A percentile compares a stretch with the other conserved stretches of the same genome.
These are phyloP conservation scores for Fraxinus americana DNA, from an alignment of 257 asterid genomes.

Conservation along the genomic window DNA sequence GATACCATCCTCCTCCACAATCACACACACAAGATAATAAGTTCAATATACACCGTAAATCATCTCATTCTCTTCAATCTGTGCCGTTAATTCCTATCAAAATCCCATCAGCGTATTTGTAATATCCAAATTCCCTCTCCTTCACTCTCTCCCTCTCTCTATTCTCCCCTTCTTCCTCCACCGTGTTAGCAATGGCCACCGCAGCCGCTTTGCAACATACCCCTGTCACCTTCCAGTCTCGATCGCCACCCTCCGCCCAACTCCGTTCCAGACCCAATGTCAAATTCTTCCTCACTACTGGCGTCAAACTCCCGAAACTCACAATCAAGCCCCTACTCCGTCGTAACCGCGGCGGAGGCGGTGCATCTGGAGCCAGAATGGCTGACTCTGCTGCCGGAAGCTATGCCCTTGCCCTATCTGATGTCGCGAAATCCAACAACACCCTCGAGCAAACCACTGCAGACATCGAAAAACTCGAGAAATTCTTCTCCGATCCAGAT, in stretches of 20 bases:
- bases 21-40: constrained; percentile 29
- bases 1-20: constrained; percentile 35
- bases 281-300: constrained; percentile 48
- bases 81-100: constrained; percentile 35
- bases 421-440: constrained; percentile 61
- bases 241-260: constrained; percentile 44
- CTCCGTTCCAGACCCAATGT: constrained; percentile 30
- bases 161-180: neutral
- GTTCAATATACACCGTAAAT: constrained; percentile 39
- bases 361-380: constrained; percentile 54
- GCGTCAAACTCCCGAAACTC: constrained; percentile 52
- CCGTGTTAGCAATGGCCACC: constrained; percentile 26
- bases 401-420: constrained; percentile 81
- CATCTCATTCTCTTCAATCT: constrained; percentile 23
- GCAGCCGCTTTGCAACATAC: constrained; percentile 56
- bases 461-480: constrained; percentile 63
- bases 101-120: constrained; percentile 20
- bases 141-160: neutral
- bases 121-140: constrained; percentile 8
- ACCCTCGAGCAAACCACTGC: constrained; percentile 43
- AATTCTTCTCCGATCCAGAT: constrained; percentile 50
- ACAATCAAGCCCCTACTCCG: constrained; percentile 37
- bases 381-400: constrained; percentile 61
- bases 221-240: constrained; percentile 50
- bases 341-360: constrained; percentile 20